These are phyloP conservation scores for Austroboletus rostrupii DNA, from an alignment of 1,284 basidiomycete genomes.

Conservation along the genomic window DNA sequence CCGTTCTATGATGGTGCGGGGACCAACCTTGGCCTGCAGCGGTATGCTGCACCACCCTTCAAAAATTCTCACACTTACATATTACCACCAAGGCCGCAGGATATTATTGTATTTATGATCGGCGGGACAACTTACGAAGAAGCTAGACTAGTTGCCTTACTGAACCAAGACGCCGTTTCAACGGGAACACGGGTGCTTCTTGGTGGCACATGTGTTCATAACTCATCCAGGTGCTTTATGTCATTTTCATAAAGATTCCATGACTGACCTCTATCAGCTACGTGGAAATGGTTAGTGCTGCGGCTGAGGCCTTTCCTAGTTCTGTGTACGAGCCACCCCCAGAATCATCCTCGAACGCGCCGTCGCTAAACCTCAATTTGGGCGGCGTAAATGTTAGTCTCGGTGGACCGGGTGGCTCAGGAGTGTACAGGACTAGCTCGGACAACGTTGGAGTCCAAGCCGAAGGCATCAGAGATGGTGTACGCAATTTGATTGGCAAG, in stretches of 20 bases:
- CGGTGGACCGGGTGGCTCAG: constrained; percentile 77
- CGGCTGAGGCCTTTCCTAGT: constrained; percentile 56
- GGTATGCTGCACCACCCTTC: constrained; percentile 37
- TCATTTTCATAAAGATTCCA: not conserved
- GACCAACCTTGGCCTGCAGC: constrained; percentile 64
- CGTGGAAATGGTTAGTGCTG: constrained; percentile 68
- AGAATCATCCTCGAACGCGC: constrained; percentile 62
- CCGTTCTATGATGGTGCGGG: constrained; percentile 80
- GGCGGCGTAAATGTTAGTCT: constrained; percentile 89
- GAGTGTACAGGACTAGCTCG: constrained; percentile 75
- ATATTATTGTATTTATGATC: constrained; percentile 92
- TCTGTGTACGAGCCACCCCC: constrained; percentile 69
- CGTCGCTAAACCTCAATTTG: constrained; percentile 82
- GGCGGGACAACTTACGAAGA: constrained; percentile 95
- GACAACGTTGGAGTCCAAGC: constrained; percentile 75
- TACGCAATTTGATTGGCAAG: constrained; percentile 81
- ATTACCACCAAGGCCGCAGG: constrained; percentile 68
- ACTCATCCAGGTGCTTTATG: constrained; percentile 72
- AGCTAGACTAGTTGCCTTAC: constrained; percentile 74
- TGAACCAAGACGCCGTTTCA: constrained; percentile 74
- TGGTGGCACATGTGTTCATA: constrained; percentile 90
- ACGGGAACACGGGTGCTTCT: constrained; percentile 74
- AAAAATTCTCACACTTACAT: constrained; percentile 1
- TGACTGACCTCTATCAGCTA: constrained; percentile 45
- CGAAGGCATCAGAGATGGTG: constrained; percentile 80